Base-by-base conservation (phyloP, 2,329 filamentous ascomycete species). In the Diaporthe sp. region DNA sequence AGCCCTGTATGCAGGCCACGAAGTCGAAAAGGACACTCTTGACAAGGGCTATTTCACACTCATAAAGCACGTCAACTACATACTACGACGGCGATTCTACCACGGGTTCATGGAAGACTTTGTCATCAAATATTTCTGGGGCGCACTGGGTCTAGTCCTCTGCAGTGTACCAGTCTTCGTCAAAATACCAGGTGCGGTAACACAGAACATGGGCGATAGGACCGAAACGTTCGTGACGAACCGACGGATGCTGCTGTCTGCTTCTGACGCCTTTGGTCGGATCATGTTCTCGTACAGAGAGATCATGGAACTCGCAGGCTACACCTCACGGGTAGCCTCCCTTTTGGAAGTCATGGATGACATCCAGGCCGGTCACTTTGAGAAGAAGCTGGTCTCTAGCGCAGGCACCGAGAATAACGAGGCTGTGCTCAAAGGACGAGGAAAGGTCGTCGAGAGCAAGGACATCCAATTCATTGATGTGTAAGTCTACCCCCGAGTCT, bases 91-190 rank as follows among this genome's bases (percentile, higher is more conserved):
- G 77, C 92, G 97, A 67, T 94, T 99, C 83, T 98, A 98, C 84
- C 96, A 99, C 83, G 96, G 96, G n/a, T 93, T 99, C 81, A 98
- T 98, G 96, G 97, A 99, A 83, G 97, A 99, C 84, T 99, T 98
- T 84, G 95, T 98, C 75, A 98, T 99, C 85, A 99, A 99, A 85
- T 99, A 99, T 83, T 97, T 98, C 85, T 99, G 97, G 97, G 97
- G 97, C 55, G 96, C 97, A 2, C 85, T 99, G 58, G 97, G 97
- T 1, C 89, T 99, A 78, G 85, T 98, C 78, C 92, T 99, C 13
- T 99, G 97, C 87, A 97, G 95, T 83, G 92, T 98, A 0, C 97
- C 97, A 0, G 96, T 98, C 2, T 99, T 99, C 84, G 94, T 99
- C 88, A 96, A 96, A 84, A 90, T 98, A 25, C 95, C 96, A 0